Base-by-base conservation (phyloP, 2,329 filamentous ascomycete genomes). In the Alternaria burnsii region DNA sequence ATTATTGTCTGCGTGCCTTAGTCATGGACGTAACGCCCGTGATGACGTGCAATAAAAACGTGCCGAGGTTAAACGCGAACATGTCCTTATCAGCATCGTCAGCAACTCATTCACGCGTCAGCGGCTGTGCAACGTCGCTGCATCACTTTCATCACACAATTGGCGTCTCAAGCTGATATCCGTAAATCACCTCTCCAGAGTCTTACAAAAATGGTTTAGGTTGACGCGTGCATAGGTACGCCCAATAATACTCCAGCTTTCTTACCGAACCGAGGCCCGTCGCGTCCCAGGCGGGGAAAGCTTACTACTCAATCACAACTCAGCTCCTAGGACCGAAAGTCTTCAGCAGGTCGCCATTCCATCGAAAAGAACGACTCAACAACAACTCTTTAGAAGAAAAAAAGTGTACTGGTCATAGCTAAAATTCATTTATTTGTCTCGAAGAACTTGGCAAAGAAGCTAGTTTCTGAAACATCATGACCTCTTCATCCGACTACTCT, bases 401-500 rank as follows among this genome's bases (percentile, higher is more conserved):
- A 10, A 41, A 41, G 38, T 22, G 38, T 22, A 18, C 38, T 22
- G 18, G 5, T 20, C 20, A 22, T 38, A 38, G 16, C 36, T 7
- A 7, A 18, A 2, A 9, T 20, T 18, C 24, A 20, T 12, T 26
- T 16, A 16, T 8, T n/a, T 20, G 16, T 9, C 46, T 50, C 32
- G 8, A 12, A 24, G 30, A 11, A 48, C n/a, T 40, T 10, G 16
- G 32, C 9, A 24, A 55, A 40, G 40, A 26, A 42, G 46, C 34
- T 40, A 48, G 28, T 26, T 26, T 26, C 24, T 26, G 6, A 16
- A 24, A 32, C 47, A 70, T 36, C 26, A 76, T 76, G 74, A 55
- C 71, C 22, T 64, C 68, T 16, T 51, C 62, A 32, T 36, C 58
- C 0, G 34, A 48, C 10, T 83, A 82, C 61, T 68, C 76, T 18